Conservation (phyloP, 2,329 filamentous ascomycete species). For the Monosporascus sp. region DNA sequence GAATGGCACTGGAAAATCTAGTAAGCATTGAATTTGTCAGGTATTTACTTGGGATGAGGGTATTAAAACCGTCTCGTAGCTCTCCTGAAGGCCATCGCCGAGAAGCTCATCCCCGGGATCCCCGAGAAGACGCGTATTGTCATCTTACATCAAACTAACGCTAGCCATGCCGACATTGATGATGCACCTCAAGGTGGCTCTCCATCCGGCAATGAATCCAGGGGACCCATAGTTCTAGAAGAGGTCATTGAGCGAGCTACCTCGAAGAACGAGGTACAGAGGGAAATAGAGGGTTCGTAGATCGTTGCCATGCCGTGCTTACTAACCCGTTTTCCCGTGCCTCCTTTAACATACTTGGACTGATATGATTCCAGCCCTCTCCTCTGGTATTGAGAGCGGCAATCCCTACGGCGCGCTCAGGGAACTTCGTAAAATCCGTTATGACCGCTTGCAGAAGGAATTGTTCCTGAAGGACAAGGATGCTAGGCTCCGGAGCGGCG, state of each 20-base stretch:
- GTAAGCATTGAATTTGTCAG: conserved; percentile 33
- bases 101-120: conserved; percentile 74
- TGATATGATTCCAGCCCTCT: conserved; percentile 40
- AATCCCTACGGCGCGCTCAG: conserved; percentile 54
- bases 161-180: conserved; percentile 27
- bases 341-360: not conserved
- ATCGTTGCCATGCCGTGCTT: not conserved
- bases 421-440: conserved; percentile 55
- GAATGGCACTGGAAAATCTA: conserved; percentile 81
- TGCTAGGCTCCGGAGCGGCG: conserved; percentile 67
- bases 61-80: conserved; percentile 36
- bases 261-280: conserved; percentile 49
- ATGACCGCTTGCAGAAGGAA: conserved; percentile 56
- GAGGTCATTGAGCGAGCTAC: conserved; percentile 60
- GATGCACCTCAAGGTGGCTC: conserved; percentile 15
- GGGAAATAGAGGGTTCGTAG: conserved; percentile 52
- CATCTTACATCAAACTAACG: conserved; percentile 62
- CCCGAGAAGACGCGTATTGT: conserved; percentile 59
- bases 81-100: conserved; percentile 66
- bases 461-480: conserved; percentile 69
- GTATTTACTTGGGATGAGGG: not conserved
- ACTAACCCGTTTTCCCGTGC: too few species aligned
- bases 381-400: conserved; percentile 51
- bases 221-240: conserved; percentile 49
- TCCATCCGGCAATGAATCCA: conserved; percentile 2